Evolutionary conservation across 2,329 filamentous ascomycete species (phyloP).

Genomic region (Lasiodiplodia sp.): DNA sequence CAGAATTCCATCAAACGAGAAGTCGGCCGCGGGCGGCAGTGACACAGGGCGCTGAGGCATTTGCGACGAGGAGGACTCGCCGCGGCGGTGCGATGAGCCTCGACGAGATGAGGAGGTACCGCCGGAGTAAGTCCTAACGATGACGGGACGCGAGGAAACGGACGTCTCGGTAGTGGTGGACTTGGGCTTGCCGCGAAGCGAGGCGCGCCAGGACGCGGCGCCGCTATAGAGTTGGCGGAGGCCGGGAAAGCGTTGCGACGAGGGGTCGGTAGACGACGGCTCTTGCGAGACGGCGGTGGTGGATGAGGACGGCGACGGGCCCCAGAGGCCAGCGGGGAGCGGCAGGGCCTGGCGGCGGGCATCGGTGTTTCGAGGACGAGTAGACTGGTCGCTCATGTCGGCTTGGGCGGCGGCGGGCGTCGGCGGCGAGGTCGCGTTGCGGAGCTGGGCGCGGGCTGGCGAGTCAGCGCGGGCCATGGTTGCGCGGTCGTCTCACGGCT

Average conservation of each 20-base stretch:
- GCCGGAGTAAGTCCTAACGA: slow-evolving; percentile 51
- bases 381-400: slow-evolving; percentile 16
- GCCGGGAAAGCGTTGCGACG: slow-evolving; percentile 16
- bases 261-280: neutral
- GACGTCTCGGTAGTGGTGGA: slow-evolving; percentile 48
- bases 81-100: slow-evolving; percentile 12
- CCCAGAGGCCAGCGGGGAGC: slow-evolving; percentile 8
- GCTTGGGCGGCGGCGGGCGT: neutral
- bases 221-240: slow-evolving; percentile 28
- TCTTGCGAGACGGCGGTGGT: neutral
- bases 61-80: slow-evolving; percentile 25
- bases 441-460: slow-evolving; percentile 8
- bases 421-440: neutral
- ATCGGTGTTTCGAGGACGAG: slow-evolving; percentile 15
- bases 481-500: slow-evolving; percentile 12
- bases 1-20: slow-evolving; percentile 64
- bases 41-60: slow-evolving; percentile 33
- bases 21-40: slow-evolving; percentile 59
- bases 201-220: slow-evolving; percentile 22
- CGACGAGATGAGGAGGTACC: neutral
- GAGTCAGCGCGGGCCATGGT: slow-evolving; percentile 26
- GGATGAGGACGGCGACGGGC: neutral
- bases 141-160: slow-evolving; percentile 52
- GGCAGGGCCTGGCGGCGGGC: neutral
- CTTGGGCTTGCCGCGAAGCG: slow-evolving; percentile 36